Percentiles rank a stretch among this genome's conserved stretches.
phyloP scores from a whole-genome alignment of 2,329 filamentous ascomycete genomes.

The Trichoderma aggressivum region DNA sequence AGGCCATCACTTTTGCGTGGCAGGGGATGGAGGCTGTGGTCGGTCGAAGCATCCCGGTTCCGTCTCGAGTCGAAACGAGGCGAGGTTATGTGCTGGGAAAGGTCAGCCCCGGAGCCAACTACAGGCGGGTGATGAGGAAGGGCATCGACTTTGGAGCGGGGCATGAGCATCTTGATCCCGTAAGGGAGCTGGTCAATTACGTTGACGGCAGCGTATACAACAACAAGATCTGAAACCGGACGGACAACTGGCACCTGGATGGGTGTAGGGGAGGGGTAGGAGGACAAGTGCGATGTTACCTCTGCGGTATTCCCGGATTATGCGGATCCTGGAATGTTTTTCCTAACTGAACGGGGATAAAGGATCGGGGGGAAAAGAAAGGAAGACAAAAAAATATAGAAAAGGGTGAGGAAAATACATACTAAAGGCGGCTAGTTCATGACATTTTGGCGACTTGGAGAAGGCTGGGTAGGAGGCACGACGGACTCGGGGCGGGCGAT shows the following conservation, averaged over 20 bases:
- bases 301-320: background rate
- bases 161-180: constrained; percentile 41
- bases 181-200: constrained; percentile 50
- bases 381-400: background rate
- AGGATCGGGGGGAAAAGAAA: background rate
- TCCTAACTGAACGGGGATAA: background rate
- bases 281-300: background rate
- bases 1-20: constrained; percentile 54
- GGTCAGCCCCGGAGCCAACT: constrained; percentile 52
- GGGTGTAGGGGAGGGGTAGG: background rate
- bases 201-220: constrained; percentile 46
- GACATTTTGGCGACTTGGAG: background rate
- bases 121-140: constrained; percentile 49
- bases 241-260: background rate
- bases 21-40: constrained; percentile 58
- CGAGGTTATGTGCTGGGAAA: constrained; percentile 53
- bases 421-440: background rate
- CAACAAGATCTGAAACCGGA: constrained; percentile 34
- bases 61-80: constrained; percentile 49
- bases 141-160: constrained; percentile 49
- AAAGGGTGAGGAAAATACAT: background rate
- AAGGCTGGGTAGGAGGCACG: background rate
- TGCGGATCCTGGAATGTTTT: background rate
- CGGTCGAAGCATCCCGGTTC: constrained; percentile 53
- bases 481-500: background rate